Conservation (phyloP, 805 yeast genomes). For the Metschnikowia peoriensis region DNA sequence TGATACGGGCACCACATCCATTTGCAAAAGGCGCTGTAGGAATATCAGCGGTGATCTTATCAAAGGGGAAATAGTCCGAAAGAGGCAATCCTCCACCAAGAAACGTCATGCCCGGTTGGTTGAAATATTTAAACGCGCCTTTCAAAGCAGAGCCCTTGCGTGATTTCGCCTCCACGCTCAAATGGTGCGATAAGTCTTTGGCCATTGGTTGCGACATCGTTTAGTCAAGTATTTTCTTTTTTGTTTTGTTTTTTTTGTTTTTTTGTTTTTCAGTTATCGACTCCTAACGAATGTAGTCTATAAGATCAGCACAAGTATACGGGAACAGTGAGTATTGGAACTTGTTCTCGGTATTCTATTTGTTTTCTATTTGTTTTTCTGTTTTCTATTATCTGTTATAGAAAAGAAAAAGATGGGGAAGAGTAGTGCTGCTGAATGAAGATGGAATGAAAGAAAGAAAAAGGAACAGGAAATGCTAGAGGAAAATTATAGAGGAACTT, state of each 20-base stretch:
- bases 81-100: conserved; percentile 96
- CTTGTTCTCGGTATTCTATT: no score
- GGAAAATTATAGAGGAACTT: background rate
- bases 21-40: conserved; percentile 78
- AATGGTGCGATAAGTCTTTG: conserved; percentile 70
- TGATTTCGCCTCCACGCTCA: conserved; percentile 74
- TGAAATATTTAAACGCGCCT: conserved; percentile 74
- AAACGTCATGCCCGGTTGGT: conserved; percentile 74
- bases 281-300: no score
- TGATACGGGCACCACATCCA: conserved; percentile 70
- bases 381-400: no score
- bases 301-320: no score
- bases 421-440: no score
- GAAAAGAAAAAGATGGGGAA: no score
- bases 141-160: conserved; percentile 82
- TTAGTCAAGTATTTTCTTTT: no score
- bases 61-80: conserved; percentile 90
- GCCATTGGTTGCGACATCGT: conserved; percentile 38
- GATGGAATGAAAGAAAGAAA: no score
- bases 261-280: background rate
- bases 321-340: no score
- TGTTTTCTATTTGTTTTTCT: no score
- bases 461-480: no score
- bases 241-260: background rate
- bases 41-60: conserved; percentile 62